Evolutionary conservation across 2,329 filamentous ascomycete genomes (phyloP), one percentile per base, ranked within the genome.

Genomic region (Fusarium domesticum): DNA sequence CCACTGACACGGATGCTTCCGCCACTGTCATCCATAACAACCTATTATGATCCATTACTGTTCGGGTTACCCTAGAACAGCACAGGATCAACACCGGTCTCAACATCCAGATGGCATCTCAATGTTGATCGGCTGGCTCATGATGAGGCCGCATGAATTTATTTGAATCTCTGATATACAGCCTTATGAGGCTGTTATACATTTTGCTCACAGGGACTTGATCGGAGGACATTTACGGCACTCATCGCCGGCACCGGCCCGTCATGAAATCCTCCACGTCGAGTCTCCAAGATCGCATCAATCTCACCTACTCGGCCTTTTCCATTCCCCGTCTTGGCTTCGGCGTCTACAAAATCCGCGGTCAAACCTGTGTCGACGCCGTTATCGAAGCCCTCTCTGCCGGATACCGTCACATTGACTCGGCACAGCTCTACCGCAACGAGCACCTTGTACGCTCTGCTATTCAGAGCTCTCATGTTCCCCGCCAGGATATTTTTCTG

Each of bases 241-340:
- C 12, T 23, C 45, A 18, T 12, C 18, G 25, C 23, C 33, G 5
- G 30, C 14, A 6, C 14, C 18, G 18, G 8, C 31, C 15, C 11
- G 37, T n/a, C 16, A 54, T 44, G 47, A 32, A 32, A 18, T 6
- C 33, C 34, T 25, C 32, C 17, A 37, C 42, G 4, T 42, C 55
- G n/a, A 53, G 39, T 8, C 37, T 53, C 31, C n/a, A 51, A 3
- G 45, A 50, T 16, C 37, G 43, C 5, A 33, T 64, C 17, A 18
- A 48, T 6, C 51, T 69, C 14, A 45, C 51, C 19, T 54, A 57
- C 14, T 57, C 60, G 1, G 38, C 17, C 23, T 32, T 17, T 8
- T 45, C 45, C 12, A 84, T 89, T 15, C 85, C 86, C 18, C 74
- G 73, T 19, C 74, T 89, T 8, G 85, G 85, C 11, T 87, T 89